These are phyloP conservation scores for Magnolia officinalis DNA, from an alignment of 164 flowering plant genomes.

Conservation along the genomic window DNA sequence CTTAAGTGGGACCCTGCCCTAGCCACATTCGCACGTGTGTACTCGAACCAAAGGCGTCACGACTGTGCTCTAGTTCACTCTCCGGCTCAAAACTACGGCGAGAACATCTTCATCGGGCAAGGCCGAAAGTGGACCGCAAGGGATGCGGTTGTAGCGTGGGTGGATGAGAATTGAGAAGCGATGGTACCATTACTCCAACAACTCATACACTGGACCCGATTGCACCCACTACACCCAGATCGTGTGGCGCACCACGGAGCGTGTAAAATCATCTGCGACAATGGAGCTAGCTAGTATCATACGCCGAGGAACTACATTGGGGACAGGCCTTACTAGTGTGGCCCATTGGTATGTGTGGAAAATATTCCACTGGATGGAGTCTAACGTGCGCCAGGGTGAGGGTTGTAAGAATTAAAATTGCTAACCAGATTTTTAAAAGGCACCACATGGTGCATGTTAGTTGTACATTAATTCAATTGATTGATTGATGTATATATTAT, in stretches of 20 bases:
- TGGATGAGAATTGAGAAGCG: constrained; percentile 18
- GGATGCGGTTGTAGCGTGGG: constrained; percentile 20
- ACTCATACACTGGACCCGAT: constrained; percentile 12
- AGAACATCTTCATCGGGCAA: constrained; percentile 23
- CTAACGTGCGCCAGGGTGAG: too few species aligned
- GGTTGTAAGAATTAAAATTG: too few species aligned
- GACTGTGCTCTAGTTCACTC: constrained; percentile 24
- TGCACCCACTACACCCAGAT: constrained; percentile 9
- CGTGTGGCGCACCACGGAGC: constrained; percentile 23
- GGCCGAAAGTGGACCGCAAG: constrained; percentile 18
- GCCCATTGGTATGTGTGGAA: neutral
- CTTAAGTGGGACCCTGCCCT: constrained; percentile 19
- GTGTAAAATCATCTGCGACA: constrained; percentile 23
- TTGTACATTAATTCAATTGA: neutral
- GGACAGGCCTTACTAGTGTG: constrained; percentile 17
- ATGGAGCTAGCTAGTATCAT: constrained; percentile 20
- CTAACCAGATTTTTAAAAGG: too few species aligned
- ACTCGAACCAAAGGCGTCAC: constrained; percentile 20
- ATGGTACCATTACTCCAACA: constrained; percentile 12
- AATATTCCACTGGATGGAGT: too few species aligned
- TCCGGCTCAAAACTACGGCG: constrained; percentile 8
- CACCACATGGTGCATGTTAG: neutral
- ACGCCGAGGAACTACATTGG: constrained; percentile 27
- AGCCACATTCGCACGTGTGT: constrained; percentile 22
- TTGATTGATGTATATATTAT: neutral